Conservation (phyloP, 306 rosid species). For the Gillenia trifoliata region DNA sequence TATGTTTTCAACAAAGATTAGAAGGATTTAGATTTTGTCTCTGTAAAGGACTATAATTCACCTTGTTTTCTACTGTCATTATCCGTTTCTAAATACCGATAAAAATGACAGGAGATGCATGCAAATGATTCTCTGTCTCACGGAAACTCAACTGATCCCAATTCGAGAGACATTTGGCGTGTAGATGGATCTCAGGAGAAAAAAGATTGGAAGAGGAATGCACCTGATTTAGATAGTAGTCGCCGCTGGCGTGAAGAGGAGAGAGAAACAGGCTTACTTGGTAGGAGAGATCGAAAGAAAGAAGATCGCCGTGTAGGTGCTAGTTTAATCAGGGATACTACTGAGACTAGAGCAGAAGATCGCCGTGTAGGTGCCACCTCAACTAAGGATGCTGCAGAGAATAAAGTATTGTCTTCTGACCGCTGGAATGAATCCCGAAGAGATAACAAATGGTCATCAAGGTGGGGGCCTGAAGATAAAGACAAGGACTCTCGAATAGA, state of each 20-base stretch:
- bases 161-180: conserved; percentile 54
- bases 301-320: conserved; percentile 57
- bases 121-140: conserved; percentile 32
- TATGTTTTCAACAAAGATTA: neutral
- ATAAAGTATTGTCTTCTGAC: conserved; percentile 28
- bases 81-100: neutral
- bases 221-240: conserved; percentile 46
- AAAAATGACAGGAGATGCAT: conserved; percentile 20
- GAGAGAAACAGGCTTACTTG: conserved; percentile 68
- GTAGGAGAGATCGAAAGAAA: conserved; percentile 66
- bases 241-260: conserved; percentile 86
- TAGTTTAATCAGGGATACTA: conserved; percentile 31
- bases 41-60: neutral
- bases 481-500: conserved; percentile 62
- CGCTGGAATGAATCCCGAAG: conserved; percentile 52
- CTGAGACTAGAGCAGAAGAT: conserved; percentile 54
- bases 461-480: conserved; percentile 86
- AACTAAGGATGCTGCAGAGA: conserved; percentile 34
- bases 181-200: conserved; percentile 63
- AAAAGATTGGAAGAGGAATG: conserved; percentile 59
- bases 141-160: conserved; percentile 50
- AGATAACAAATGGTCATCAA: conserved; percentile 76
- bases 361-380: conserved; percentile 49
- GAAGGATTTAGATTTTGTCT: neutral
- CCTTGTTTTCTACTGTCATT: neutral